Evolutionary conservation across 306 rosid genomes (phyloP).

Genomic region (Prunus salicina): DNA sequence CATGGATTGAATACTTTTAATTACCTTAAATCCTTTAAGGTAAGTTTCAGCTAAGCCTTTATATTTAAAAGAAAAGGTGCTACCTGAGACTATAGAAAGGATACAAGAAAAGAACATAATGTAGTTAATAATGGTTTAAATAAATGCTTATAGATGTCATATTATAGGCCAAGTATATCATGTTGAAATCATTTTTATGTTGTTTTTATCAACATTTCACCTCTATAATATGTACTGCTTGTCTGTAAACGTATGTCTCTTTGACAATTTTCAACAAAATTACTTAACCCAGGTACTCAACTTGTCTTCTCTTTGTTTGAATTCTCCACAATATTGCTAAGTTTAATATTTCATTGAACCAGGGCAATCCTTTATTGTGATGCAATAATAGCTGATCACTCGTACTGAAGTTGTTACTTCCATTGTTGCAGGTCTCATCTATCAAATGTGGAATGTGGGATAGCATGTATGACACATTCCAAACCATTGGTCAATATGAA

Average conservation of each 20-base stretch:
- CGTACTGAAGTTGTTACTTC: background rate
- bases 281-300: background rate
- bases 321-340: background rate
- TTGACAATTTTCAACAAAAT: background rate
- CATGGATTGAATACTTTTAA: background rate
- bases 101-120: background rate
- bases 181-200: background rate
- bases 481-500: constrained; percentile 45
- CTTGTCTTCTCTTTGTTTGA: background rate
- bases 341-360: background rate
- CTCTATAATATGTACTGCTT: background rate
- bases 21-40: background rate
- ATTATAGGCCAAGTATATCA: background rate
- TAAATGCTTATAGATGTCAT: background rate
- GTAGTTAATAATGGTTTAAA: background rate
- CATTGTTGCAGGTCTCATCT: constrained; percentile 58
- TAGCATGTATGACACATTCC: constrained; percentile 77
- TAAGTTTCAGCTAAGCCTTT: background rate
- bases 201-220: background rate
- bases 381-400: constrained; percentile 12
- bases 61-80: background rate
- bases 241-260: background rate
- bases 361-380: background rate
- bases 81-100: background rate
- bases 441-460: constrained; percentile 82